These are phyloP conservation scores for Sparassis latifolia DNA, from an alignment of 1,284 basidiomycete species.

Conservation along the genomic window DNA sequence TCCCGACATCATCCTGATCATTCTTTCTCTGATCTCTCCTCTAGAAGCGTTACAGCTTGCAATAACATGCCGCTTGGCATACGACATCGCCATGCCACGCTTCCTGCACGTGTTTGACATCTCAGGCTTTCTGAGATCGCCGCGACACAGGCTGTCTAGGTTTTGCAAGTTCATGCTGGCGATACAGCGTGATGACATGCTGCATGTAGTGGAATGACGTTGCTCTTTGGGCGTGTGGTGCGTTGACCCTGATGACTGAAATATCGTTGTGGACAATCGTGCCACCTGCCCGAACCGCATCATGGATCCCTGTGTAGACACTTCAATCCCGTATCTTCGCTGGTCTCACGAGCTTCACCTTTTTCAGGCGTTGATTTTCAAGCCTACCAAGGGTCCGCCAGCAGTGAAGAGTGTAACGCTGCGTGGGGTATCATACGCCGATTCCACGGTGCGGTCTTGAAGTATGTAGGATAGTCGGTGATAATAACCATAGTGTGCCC, in stretches of 20 bases:
- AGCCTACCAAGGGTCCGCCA: conserved; percentile 95
- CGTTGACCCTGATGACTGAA: conserved; percentile 32
- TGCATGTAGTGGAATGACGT: conserved; percentile 89
- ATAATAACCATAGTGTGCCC: conserved; percentile 69
- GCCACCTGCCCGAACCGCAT: conserved; percentile 97
- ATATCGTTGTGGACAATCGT: conserved; percentile 94
- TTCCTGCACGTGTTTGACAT: no score
- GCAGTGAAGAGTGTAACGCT: conserved; percentile 96
- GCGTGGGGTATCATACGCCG: conserved; percentile 84
- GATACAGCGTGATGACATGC: background rate
- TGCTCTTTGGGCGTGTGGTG: conserved; percentile 95
- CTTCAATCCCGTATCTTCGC: background rate
- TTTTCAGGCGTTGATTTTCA: conserved; percentile 95
- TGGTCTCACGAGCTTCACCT: conserved; percentile 2
- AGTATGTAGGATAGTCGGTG: background rate
- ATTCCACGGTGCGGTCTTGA: background rate
- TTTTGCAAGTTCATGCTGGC: no score
- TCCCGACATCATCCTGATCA: no score
- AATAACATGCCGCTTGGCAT: no score
- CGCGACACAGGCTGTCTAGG: no score
- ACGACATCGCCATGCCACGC: no score
- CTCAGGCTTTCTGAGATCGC: no score
- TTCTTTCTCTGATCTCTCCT: no score
- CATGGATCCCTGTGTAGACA: conserved; percentile 89
- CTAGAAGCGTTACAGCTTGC: no score